Evolutionary conservation across 1,284 basidiomycete species (phyloP).

Genomic region (Acaromyces ingoldii): DNA sequence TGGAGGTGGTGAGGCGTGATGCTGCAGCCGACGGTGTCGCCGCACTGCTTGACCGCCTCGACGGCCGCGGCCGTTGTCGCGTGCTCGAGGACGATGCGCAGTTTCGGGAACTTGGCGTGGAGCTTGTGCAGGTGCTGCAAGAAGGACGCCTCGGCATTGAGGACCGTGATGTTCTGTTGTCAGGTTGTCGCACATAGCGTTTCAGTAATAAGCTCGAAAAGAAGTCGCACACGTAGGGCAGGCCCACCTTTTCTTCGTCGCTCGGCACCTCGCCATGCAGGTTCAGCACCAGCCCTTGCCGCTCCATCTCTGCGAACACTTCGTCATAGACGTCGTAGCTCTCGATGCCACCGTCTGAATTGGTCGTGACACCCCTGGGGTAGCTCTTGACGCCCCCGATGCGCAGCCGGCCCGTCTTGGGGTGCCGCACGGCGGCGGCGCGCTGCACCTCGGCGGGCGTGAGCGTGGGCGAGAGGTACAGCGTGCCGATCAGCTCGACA

Average conservation of each 20-base stretch:
- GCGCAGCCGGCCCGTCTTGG: constrained; percentile 1
- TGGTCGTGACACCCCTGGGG: constrained; percentile 94
- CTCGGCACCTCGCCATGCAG: constrained; percentile 96
- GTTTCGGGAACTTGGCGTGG: constrained; percentile 77
- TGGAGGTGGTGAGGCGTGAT: constrained; percentile 96
- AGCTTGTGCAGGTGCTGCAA: constrained; percentile 80
- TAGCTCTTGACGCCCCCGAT: constrained; percentile 84
- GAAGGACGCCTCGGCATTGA: constrained; percentile 90
- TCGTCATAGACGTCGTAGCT: constrained; percentile 92
- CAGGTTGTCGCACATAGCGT: not conserved
- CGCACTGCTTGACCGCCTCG: constrained; percentile 59
- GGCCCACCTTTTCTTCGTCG: constrained; percentile 66
- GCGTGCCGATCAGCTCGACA: constrained; percentile 87
- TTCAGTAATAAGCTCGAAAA: not conserved
- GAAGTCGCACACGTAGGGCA: not conserved
- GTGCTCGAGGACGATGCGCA: constrained; percentile 96
- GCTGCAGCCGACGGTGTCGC: constrained; percentile 81
- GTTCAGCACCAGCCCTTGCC: constrained; percentile 87
- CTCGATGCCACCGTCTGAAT: constrained; percentile 93
- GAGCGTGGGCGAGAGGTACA: constrained; percentile 86
- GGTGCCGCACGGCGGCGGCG: constrained; percentile 54
- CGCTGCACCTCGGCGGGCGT: constrained; percentile 86
- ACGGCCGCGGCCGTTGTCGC: constrained; percentile 95
- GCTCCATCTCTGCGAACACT: constrained; percentile 91
- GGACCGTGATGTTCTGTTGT: constrained; percentile 74